Conservation (phyloP, 1,284 basidiomycete species). For the Microbotryum violaceum region DNA sequence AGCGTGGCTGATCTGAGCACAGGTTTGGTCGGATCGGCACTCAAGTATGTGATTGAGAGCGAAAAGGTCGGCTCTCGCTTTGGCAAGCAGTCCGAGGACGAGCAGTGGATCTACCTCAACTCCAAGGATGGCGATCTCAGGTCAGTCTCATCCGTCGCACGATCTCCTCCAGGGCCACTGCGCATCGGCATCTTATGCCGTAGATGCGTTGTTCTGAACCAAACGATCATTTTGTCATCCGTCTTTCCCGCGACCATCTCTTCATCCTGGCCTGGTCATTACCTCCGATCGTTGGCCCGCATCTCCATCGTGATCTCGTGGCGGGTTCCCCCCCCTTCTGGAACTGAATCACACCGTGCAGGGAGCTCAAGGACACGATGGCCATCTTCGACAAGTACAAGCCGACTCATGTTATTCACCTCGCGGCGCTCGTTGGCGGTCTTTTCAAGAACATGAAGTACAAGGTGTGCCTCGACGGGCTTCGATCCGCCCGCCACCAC, state of each 20-base stretch:
- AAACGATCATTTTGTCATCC: background rate
- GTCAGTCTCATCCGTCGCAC: slow-evolving; percentile 42
- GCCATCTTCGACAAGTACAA: slow-evolving; percentile 72
- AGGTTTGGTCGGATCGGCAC: slow-evolving; percentile 75
- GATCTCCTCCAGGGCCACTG: too few species aligned
- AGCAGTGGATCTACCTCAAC: slow-evolving; percentile 74
- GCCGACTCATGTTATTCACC: slow-evolving; percentile 83
- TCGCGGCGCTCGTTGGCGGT: slow-evolving; percentile 61
- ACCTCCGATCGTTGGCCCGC: background rate
- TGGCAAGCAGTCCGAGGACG: slow-evolving; percentile 57
- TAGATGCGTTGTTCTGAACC: too few species aligned
- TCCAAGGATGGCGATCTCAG: slow-evolving; percentile 69
- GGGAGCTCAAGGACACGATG: slow-evolving; percentile 33
- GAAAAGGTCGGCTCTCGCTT: slow-evolving; percentile 68
- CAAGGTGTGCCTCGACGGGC: slow-evolving; percentile 51
- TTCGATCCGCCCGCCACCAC: background rate
- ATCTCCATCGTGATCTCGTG: background rate
- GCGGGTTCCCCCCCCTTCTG: background rate
- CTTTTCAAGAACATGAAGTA: slow-evolving; percentile 85
- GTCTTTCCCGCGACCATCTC: background rate
- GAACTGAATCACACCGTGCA: slow-evolving; percentile 1
- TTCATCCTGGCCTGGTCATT: too few species aligned
- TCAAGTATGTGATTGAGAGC: slow-evolving; percentile 65
- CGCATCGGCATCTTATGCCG: too few species aligned
- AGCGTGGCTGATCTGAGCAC: slow-evolving; percentile 36